Conservation (phyloP, 1,284 basidiomycete genomes). For the Cryptococcus amylolentus region DNA sequence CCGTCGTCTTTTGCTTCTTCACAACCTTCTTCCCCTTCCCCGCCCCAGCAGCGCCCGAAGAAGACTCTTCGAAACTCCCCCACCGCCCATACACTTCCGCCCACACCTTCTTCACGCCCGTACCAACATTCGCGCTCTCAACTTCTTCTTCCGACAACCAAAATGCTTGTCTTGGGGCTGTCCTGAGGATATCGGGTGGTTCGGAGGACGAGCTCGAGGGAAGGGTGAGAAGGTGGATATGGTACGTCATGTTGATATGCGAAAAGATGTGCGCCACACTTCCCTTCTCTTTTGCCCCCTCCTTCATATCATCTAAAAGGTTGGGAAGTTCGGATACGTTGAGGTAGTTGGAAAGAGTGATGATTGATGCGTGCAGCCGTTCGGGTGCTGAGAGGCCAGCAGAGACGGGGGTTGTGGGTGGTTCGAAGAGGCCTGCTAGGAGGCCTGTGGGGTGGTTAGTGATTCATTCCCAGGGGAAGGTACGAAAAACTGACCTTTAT, state of each 20-base stretch:
- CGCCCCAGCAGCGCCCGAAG: background rate
- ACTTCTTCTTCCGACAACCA: slow-evolving; percentile 37
- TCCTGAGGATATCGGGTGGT: background rate
- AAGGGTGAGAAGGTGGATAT: slow-evolving; percentile 50
- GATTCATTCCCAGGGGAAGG: background rate
- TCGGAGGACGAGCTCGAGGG: background rate
- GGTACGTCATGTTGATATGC: slow-evolving; percentile 86
- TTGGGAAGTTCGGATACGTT: background rate
- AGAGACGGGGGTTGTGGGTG: slow-evolving; percentile 36
- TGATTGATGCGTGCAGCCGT: slow-evolving; percentile 10
- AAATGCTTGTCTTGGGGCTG: slow-evolving; percentile 4
- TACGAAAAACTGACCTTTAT: slow-evolving; percentile 61
- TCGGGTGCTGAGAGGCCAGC: background rate
- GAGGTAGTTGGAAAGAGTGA: slow-evolving; percentile 4
- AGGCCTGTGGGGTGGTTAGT: slow-evolving; percentile 60
- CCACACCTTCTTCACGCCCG: slow-evolving; percentile 50
- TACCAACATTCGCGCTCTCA: slow-evolving; percentile 43
- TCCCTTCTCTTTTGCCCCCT: slow-evolving; percentile 40
- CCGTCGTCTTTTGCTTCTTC: slow-evolving; percentile 5
- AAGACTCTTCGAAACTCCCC: slow-evolving; percentile 26
- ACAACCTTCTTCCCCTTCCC: background rate
- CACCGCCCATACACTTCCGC: slow-evolving; percentile 38
- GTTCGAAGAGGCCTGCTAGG: slow-evolving; percentile 68
- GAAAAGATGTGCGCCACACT: slow-evolving; percentile 81
- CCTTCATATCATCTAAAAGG: background rate